Percentiles rank a stretch among this genome's conserved stretches.
These are phyloP conservation scores for Phallus indusiatus DNA, from an alignment of 768 basidiomycete species.

Conservation along the genomic window DNA sequence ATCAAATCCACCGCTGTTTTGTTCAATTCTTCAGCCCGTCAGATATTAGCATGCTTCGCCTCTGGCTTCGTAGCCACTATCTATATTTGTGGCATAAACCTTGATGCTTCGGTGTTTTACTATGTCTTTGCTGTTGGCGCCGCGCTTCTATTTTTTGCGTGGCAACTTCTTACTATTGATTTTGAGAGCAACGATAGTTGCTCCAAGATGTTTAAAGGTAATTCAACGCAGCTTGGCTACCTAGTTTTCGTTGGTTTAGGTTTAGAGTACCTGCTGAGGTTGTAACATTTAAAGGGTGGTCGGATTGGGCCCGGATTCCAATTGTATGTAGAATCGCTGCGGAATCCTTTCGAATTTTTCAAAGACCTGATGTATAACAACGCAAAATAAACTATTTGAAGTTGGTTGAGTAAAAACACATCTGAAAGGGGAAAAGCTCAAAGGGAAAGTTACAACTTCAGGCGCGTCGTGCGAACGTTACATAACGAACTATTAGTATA, in stretches of 20 bases:
- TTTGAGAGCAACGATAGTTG: constrained; percentile 5
- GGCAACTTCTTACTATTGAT: constrained; percentile 25
- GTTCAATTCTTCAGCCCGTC: constrained; percentile 50
- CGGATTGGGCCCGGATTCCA: no score
- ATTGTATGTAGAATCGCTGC: no score
- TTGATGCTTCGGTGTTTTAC: constrained; percentile 39
- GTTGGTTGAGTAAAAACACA: no score
- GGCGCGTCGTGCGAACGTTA: no score
- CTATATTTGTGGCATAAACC: constrained; percentile 40
- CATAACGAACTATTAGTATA: no score
- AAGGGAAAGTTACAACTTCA: no score
- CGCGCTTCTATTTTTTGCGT: constrained; percentile 27
- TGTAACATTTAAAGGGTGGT: no score
- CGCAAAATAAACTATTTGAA: no score
- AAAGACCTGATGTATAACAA: no score
- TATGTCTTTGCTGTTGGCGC: constrained; percentile 32
- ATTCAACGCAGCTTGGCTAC: constrained; percentile 4
- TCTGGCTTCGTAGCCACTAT: constrained; percentile 43
- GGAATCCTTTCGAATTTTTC: no score
- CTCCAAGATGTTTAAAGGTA: constrained; percentile 4
- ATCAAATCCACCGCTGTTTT: constrained; percentile 70
- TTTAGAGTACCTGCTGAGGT: background rate
- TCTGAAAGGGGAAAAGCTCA: no score
- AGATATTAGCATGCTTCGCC: constrained; percentile 45
- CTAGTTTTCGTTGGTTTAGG: constrained; percentile 1